Evolutionary conservation across 306 rosid species (phyloP).

Genomic region (Cyamopsis tetragonoloba): DNA sequence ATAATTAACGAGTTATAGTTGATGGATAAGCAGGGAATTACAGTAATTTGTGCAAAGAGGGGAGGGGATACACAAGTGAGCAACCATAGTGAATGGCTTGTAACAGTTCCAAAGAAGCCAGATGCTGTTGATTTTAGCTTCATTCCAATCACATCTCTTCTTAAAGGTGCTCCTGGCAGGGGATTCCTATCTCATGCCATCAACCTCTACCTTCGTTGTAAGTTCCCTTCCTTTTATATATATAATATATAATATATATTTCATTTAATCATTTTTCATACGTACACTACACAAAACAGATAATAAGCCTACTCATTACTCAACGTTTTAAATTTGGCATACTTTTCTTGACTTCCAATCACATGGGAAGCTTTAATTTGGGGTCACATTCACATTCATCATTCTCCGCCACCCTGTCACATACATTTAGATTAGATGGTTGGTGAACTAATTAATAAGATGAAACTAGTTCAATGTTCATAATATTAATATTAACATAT

Average conservation of each 20-base stretch:
- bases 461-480: neutral
- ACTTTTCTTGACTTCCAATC: slow-evolving; percentile 71
- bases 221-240: no score
- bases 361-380: slow-evolving; percentile 48
- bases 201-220: slow-evolving; percentile 90
- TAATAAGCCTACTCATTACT: slow-evolving; percentile 61
- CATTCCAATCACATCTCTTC: slow-evolving; percentile 87
- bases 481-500: no score
- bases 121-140: slow-evolving; percentile 62
- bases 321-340: slow-evolving; percentile 51
- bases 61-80: slow-evolving; percentile 65
- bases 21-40: slow-evolving; percentile 61
- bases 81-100: slow-evolving; percentile 83
- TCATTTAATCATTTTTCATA: no score
- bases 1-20: neutral
- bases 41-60: slow-evolving; percentile 61
- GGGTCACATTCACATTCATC: slow-evolving; percentile 58
- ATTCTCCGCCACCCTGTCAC: neutral
- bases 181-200: slow-evolving; percentile 90
- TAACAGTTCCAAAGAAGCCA: slow-evolving; percentile 56
- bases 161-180: slow-evolving; percentile 66
- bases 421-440: no score
- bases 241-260: no score
- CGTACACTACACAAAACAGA: no score
- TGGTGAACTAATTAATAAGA: slow-evolving; percentile 15